These are phyloP conservation scores for Rhodamnia rubescens DNA, from an alignment of 345 rosid species.

Conservation along the genomic window DNA sequence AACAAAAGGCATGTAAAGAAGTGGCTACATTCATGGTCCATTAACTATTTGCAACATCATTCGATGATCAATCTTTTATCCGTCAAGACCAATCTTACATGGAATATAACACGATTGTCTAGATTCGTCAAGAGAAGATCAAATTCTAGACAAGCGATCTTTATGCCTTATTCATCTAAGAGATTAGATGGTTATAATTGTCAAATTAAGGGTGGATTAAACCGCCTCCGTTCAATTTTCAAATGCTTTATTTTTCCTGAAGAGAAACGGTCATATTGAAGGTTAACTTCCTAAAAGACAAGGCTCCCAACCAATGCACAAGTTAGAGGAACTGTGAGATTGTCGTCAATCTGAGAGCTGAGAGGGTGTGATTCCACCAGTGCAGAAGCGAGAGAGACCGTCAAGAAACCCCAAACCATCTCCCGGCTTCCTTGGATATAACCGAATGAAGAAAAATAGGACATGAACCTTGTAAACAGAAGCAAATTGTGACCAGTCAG, in stretches of 20 bases:
- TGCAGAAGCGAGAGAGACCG: constrained; percentile 60
- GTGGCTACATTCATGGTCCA: neutral
- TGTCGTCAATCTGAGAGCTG: constrained; percentile 76
- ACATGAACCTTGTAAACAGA: constrained; percentile 41
- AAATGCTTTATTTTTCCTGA: neutral
- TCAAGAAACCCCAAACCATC: constrained; percentile 47
- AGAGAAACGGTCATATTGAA: neutral
- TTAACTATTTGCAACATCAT: neutral
- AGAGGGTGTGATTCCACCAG: constrained; percentile 81
- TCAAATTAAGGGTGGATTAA: neutral
- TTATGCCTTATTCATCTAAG: neutral
- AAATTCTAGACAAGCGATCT: neutral
- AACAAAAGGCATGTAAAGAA: neutral
- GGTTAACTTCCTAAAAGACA: constrained; percentile 14
- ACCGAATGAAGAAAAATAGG: constrained; percentile 61
- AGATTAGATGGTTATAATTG: neutral
- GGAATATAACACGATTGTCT: neutral
- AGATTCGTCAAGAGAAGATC: neutral
- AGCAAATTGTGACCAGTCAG: neutral
- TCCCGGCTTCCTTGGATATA: constrained; percentile 35
- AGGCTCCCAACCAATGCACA: constrained; percentile 50
- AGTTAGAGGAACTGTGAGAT: constrained; percentile 69
- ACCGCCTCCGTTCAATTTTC: neutral
- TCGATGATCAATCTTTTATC: neutral
- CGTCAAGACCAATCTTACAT: neutral